Percentiles rank a stretch among this genome's conserved stretches.
Conservation (phyloP, 2,329 filamentous ascomycete species). For the Botrytis elliptica region DNA sequence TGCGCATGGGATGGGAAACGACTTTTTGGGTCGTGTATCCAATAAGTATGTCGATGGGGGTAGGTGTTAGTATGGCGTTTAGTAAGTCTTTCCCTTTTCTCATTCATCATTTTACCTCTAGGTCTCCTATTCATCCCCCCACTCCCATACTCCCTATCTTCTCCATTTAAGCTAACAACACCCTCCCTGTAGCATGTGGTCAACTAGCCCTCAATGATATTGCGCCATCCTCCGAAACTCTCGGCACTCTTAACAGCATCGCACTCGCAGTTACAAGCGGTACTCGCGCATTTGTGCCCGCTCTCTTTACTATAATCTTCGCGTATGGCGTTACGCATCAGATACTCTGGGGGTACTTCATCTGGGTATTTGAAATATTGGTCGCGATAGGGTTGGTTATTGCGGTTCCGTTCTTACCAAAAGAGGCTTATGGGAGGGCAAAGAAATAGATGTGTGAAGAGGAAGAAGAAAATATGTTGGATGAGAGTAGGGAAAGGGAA, state of each 20-base stretch:
- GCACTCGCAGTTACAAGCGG: slow-evolving; percentile 61
- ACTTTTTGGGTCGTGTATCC: slow-evolving; percentile 38
- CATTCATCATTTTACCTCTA: slow-evolving; percentile 24
- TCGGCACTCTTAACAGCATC: slow-evolving; percentile 72
- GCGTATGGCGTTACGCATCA: slow-evolving; percentile 63
- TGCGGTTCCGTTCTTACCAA: slow-evolving; percentile 40
- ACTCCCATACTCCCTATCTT: not conserved
- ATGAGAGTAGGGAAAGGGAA: not conserved
- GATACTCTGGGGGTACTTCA: slow-evolving; percentile 62
- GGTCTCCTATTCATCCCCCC: not conserved
- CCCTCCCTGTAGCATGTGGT: slow-evolving; percentile 66
- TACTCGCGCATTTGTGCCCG: slow-evolving; percentile 65
- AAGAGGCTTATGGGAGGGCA: slow-evolving; percentile 31
- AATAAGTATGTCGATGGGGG: slow-evolving; percentile 57
- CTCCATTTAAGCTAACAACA: not conserved
- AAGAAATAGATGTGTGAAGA: not conserved
- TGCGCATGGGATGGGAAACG: slow-evolving; percentile 46
- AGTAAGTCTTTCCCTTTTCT: slow-evolving; percentile 51
- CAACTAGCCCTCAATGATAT: slow-evolving; percentile 76
- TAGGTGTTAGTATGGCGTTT: slow-evolving; percentile 47
- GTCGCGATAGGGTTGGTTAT: slow-evolving; percentile 40
- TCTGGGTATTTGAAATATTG: slow-evolving; percentile 58
- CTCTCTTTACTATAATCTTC: slow-evolving; percentile 64
- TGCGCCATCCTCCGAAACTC: slow-evolving; percentile 59
- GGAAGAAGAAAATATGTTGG: too few species aligned